Percentiles rank a stretch among this genome's conserved stretches.
Evolutionary conservation across 1,284 basidiomycete genomes (phyloP).

Genomic region (Ceratobasidium sp.): DNA sequence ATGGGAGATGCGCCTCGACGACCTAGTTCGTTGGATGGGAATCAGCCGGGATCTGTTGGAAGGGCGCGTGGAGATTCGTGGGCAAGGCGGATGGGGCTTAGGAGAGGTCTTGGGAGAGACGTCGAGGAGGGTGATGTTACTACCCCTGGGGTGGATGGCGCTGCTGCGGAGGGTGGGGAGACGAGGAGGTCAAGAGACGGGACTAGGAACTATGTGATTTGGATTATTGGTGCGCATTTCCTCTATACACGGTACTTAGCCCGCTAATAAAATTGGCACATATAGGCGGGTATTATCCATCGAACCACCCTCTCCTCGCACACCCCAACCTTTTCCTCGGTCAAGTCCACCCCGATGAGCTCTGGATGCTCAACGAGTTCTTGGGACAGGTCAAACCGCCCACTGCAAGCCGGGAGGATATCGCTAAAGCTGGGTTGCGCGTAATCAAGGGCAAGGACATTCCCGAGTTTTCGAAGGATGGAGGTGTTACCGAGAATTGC

Average conservation of each 20-base stretch:
- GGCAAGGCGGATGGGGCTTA: not conserved
- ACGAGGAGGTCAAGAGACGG: slow-evolving; percentile 42
- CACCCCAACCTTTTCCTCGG: slow-evolving; percentile 74
- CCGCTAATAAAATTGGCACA: too few species aligned
- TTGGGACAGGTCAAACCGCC: slow-evolving; percentile 83
- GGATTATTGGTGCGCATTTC: slow-evolving; percentile 44
- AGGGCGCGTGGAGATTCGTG: not conserved
- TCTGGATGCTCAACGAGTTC: slow-evolving; percentile 80
- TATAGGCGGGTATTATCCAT: slow-evolving; percentile 81
- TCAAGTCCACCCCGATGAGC: slow-evolving; percentile 78
- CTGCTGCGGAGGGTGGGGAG: slow-evolving; percentile 13
- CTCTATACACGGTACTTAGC: too few species aligned
- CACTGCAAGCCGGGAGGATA: slow-evolving; percentile 79
- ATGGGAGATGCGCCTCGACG: slow-evolving; percentile 9
- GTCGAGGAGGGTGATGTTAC: not conserved
- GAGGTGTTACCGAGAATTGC: slow-evolving; percentile 79
- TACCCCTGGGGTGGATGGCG: slow-evolving; percentile 10
- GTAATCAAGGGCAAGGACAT: slow-evolving; percentile 73
- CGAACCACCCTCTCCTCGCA: slow-evolving; percentile 85
- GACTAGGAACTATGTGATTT: slow-evolving; percentile 50
- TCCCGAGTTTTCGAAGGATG: slow-evolving; percentile 62
- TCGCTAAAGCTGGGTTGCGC: slow-evolving; percentile 82
- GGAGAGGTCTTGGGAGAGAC: slow-evolving; percentile 4
- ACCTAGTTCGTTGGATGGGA: slow-evolving; percentile 10
- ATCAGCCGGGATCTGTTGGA: slow-evolving; percentile 8